phyloP scores from a whole-genome alignment of 2,329 filamentous ascomycete species.

The Bipolaris sorokiniana region DNA sequence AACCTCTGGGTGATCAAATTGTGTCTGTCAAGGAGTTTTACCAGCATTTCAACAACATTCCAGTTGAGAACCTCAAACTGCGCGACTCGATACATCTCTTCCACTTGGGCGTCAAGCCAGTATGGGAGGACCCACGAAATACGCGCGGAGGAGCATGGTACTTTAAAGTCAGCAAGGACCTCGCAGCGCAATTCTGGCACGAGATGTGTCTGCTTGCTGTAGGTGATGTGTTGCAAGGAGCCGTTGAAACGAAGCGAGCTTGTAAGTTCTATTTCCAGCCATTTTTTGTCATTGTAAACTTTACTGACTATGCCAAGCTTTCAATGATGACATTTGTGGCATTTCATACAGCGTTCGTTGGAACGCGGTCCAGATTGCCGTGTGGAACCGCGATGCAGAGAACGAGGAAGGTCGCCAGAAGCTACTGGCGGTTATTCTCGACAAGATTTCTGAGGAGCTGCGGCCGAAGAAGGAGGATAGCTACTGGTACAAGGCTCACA shows the following conservation, averaged over 20 bases:
- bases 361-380: conserved; percentile 84
- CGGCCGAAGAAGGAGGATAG: conserved; percentile 66
- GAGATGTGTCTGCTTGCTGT: conserved; percentile 81
- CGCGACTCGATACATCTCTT: conserved; percentile 75
- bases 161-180: conserved; percentile 82
- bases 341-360: conserved; percentile 87
- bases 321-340: conserved; percentile 83
- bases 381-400: conserved; percentile 90
- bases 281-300: background rate
- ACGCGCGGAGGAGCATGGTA: conserved; percentile 87
- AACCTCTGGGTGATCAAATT: conserved; percentile 52
- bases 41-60: conserved; percentile 70
- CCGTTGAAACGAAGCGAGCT: conserved; percentile 64
- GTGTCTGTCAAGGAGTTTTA: conserved; percentile 58
- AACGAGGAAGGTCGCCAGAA: conserved; percentile 79
- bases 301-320: conserved; percentile 35
- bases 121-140: conserved; percentile 89
- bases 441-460: conserved; percentile 74
- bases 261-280: conserved; percentile 56
- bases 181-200: conserved; percentile 77
- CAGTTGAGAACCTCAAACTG: conserved; percentile 73
- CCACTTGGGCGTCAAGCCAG: conserved; percentile 79
- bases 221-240: conserved; percentile 78
- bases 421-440: conserved; percentile 74
- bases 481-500: conserved; percentile 88